phyloP scores from a whole-genome alignment of 352 stramenopile genomes.

The Proteromonas lacertae region DNA sequence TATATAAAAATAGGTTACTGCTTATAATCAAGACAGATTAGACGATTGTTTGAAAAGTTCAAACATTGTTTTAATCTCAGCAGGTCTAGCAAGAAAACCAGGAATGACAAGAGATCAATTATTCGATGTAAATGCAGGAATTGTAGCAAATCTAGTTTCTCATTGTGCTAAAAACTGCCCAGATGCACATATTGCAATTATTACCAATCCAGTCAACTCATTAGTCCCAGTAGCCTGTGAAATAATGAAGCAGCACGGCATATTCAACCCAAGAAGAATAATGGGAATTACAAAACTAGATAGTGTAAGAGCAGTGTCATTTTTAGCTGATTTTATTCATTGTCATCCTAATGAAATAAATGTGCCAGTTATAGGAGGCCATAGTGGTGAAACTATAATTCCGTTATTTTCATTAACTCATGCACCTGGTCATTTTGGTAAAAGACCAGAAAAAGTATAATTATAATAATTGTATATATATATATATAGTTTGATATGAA shows the following conservation, averaged over 20 bases:
- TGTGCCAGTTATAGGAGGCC: slow-evolving; percentile 81
- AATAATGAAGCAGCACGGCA: slow-evolving; percentile 68
- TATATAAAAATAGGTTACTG: no score
- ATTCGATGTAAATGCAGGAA: slow-evolving; percentile 36
- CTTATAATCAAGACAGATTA: slow-evolving; percentile 33
- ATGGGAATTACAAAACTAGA: slow-evolving; percentile 94
- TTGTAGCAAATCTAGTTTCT: slow-evolving; percentile 72
- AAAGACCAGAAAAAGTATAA: no score
- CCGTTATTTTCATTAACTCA: slow-evolving; percentile 75
- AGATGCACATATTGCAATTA: slow-evolving; percentile 74
- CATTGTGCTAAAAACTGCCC: slow-evolving; percentile 72
- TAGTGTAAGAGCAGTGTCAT: slow-evolving; percentile 82
- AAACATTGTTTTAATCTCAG: slow-evolving; percentile 74
- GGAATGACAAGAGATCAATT: slow-evolving; percentile 63
- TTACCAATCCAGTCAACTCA: slow-evolving; percentile 97
- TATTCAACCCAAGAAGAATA: slow-evolving; percentile 82
- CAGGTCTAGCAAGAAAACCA: slow-evolving; percentile 91
- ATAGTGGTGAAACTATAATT: slow-evolving; percentile 95
- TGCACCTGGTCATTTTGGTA: slow-evolving; percentile 61
- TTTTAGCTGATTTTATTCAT: slow-evolving; percentile 37
- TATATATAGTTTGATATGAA: slow-evolving; percentile 74
- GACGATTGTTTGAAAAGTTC: slow-evolving; percentile 8
- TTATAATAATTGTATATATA: slow-evolving; percentile 54
- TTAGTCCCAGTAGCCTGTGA: slow-evolving; percentile 95
- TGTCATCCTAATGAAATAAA: slow-evolving; percentile 42